These are phyloP conservation scores for Jaenimonas drosophilae DNA, from an alignment of 208 protist genomes.

Conservation along the genomic window DNA sequence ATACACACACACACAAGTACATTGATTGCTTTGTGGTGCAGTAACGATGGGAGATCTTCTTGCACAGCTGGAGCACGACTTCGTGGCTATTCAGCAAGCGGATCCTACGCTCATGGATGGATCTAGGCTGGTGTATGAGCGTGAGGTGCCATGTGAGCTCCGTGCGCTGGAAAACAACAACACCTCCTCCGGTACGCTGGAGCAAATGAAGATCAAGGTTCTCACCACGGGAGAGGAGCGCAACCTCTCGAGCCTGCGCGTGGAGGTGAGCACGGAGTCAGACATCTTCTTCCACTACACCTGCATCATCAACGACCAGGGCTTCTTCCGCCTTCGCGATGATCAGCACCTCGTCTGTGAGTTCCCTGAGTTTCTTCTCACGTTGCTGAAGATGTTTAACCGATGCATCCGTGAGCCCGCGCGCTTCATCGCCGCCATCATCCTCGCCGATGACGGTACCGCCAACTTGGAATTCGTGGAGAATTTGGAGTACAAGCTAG, in stretches of 20 bases:
- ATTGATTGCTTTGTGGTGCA: too few relatives aligned
- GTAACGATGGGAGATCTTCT: conserved; percentile 58
- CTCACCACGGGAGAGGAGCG: conserved; percentile 81
- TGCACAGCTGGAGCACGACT: conserved; percentile 85
- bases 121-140: conserved; percentile 83
- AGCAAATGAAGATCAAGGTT: conserved; percentile 88
- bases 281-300: conserved; percentile 94
- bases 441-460: conserved; percentile 74
- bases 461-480: conserved; percentile 91
- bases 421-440: conserved; percentile 78
- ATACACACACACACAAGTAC: neutral
- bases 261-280: conserved; percentile 87
- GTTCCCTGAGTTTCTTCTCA: conserved; percentile 88
- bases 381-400: conserved; percentile 91
- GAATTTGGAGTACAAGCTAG: conserved; percentile 93
- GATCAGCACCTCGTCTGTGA: conserved; percentile 92
- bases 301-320: conserved; percentile 80
- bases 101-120: conserved; percentile 88
- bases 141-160: conserved; percentile 88
- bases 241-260: conserved; percentile 45
- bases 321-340: conserved; percentile 73
- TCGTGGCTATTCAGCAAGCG: conserved; percentile 85
- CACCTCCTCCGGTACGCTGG: conserved; percentile 71
- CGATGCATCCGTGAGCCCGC: conserved; percentile 85
- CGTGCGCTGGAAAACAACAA: conserved; percentile 55